Conservation (phyloP, 129 eudicot genomes). For the Pseudognaphalium luteoalbum region DNA sequence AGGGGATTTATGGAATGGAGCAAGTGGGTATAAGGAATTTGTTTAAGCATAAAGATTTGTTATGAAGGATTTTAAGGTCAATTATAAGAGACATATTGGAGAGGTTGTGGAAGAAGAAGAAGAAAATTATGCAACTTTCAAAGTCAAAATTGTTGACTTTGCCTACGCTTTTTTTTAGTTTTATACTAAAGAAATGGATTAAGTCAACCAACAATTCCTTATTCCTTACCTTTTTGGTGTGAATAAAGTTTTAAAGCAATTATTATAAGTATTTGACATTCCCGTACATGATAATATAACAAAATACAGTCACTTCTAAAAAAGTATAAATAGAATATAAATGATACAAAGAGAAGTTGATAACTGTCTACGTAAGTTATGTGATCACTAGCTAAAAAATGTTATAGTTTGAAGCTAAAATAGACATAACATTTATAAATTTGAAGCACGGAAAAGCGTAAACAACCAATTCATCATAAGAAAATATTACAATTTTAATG, state of each 20-base stretch:
- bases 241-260: background rate
- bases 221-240: conserved; percentile 15
- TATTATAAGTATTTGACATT: background rate
- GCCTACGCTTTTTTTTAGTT: background rate
- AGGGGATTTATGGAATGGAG: conserved; percentile 1
- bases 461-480: no score
- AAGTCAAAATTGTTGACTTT: conserved; percentile 31
- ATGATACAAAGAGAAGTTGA: no score
- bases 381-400: no score
- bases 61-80: conserved; percentile 3
- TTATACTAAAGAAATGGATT: background rate
- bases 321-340: no score
- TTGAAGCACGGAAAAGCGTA: no score
- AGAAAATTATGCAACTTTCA: conserved; percentile 16
- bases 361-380: no score
- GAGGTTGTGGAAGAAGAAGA: conserved; percentile 27
- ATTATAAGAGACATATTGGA: conserved; percentile 10
- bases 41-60: background rate
- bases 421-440: no score
- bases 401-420: no score
- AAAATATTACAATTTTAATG: no score
- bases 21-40: conserved; percentile 13
- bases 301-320: no score
- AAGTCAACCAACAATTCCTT: conserved; percentile 20
- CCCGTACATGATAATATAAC: background rate